Base-by-base conservation (phyloP, 495 filamentous ascomycete genomes). In the Penicillium silybi region DNA sequence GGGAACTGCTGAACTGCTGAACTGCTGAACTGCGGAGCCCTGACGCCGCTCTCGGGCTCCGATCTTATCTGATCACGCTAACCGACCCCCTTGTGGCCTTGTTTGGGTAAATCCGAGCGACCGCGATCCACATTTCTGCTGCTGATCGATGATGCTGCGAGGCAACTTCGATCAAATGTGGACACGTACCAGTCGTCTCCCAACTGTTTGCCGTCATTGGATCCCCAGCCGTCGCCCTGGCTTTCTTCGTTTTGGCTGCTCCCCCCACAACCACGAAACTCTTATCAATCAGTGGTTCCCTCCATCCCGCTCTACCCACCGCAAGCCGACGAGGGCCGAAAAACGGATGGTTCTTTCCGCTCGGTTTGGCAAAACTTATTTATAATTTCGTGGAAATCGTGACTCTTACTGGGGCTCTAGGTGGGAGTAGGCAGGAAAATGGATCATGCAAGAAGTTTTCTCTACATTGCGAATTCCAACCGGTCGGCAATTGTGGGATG, bases 61-160 rank as follows among this genome's bases (percentile, higher is more conserved):
- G 58, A 65, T 65, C 63, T 66, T 66, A 66, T 66, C 63, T 56
- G 63, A 66, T 66, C 47, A 61, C 57, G 54, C 62, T 63, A 63
- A 49, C 48, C 38, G 2, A 6, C 37, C 37, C 2, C 13, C 37
- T 16, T 18, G 16, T 17, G 37, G 1, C n/a, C 37, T 4, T 27
- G 5, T 46, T 57, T 38, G 32, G 53, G 53, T 54, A 57, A 57
- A 51, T 47, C 43, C 40, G 51, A 35, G 20, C 45, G 46, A 53
- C 16, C 10, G 9, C n/a, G 42, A 54, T 52, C 58, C 54, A 56
- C 46, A 37, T 50, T 19, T 39, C 15, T 39, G 37, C 22, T 17
- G 26, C 23, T 5, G 42, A 40, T 62, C 52, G 35, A 55, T 52
- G 48, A 54, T 52, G 47, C 44, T 38, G 32, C 38, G 23, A 54